Conservation (phyloP, 2,329 filamentous ascomycete genomes). For the Talaromyces funiculosus region DNA sequence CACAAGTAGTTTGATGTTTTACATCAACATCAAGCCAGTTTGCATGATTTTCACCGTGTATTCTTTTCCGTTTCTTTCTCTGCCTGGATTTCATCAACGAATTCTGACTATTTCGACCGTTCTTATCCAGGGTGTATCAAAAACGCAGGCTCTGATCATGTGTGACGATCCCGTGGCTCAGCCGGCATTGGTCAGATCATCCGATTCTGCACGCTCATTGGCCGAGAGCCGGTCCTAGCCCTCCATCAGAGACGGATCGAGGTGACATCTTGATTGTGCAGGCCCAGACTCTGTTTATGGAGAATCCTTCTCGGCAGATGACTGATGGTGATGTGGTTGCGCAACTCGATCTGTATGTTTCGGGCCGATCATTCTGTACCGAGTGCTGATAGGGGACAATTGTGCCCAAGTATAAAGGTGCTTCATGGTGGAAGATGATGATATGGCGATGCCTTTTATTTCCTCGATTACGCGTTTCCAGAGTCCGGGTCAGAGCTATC, state of each 20-base stretch:
- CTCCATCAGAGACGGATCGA: slow-evolving; percentile 10
- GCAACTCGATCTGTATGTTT: not conserved
- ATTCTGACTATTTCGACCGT: not conserved
- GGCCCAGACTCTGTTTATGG: slow-evolving; percentile 4
- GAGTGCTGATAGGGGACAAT: not conserved
- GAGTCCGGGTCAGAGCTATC: too few relatives aligned
- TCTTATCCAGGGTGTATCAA: not conserved
- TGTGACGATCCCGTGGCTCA: slow-evolving; percentile 36
- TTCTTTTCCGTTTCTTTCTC: not conserved
- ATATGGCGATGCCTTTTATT: not conserved
- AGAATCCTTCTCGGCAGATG: not conserved
- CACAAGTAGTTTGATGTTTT: not conserved
- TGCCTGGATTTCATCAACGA: not conserved
- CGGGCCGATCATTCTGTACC: not conserved
- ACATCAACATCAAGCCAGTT: not conserved
- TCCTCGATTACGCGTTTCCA: not conserved
- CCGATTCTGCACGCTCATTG: slow-evolving; percentile 18
- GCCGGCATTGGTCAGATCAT: slow-evolving; percentile 12
- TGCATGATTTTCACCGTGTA: not conserved
- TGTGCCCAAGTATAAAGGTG: not conserved
- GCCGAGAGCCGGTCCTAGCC: slow-evolving; percentile 19
- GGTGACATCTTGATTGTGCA: slow-evolving; percentile 8
- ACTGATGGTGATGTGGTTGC: not conserved
- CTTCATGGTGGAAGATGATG: not conserved
- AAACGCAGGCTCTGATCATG: slow-evolving; percentile 24